Evolutionary conservation across 2,329 filamentous ascomycete species (phyloP).

Genomic region (Diaporthe aspalathi): DNA sequence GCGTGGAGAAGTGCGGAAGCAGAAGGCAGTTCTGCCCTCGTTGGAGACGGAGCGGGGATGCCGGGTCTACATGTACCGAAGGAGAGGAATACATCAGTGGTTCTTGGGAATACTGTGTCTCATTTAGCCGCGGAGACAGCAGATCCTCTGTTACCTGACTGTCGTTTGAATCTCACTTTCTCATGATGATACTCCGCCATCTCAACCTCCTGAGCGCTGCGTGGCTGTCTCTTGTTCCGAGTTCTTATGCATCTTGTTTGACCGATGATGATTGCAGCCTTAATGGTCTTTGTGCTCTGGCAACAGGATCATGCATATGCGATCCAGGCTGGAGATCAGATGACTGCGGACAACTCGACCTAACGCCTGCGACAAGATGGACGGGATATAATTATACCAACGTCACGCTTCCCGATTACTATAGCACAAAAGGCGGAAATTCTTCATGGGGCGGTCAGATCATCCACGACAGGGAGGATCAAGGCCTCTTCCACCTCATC

Average conservation of each 20-base stretch:
- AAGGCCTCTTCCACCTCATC: conserved; percentile 6
- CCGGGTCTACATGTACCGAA: not conserved
- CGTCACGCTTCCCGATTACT: conserved; percentile 44
- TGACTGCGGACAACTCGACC: conserved; percentile 8
- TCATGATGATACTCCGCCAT: too few relatives aligned
- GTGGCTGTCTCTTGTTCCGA: not conserved
- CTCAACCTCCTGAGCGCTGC: not conserved
- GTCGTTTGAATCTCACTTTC: too few relatives aligned
- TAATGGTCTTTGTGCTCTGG: not conserved
- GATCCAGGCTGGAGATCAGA: conserved; percentile 13
- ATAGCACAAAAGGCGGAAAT: conserved; percentile 41
- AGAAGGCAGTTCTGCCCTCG: not conserved
- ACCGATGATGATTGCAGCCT: conserved; percentile 18
- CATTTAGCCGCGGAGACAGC: not conserved
- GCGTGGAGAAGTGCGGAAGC: not conserved
- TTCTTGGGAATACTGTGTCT: not conserved
- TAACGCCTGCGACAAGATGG: conserved; percentile 14
- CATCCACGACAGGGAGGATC: conserved; percentile 21
- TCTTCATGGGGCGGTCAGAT: conserved; percentile 25
- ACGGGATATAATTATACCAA: conserved; percentile 36
- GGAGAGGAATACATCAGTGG: not conserved
- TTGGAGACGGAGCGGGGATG: not conserved
- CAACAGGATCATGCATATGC: not conserved
- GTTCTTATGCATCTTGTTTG: not conserved
- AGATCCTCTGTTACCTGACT: not conserved